Percentiles rank a stretch among this genome's conserved stretches.
Evolutionary conservation across 768 basidiomycete genomes (phyloP).

Genomic region (Pleurotus salmoneostramineus): DNA sequence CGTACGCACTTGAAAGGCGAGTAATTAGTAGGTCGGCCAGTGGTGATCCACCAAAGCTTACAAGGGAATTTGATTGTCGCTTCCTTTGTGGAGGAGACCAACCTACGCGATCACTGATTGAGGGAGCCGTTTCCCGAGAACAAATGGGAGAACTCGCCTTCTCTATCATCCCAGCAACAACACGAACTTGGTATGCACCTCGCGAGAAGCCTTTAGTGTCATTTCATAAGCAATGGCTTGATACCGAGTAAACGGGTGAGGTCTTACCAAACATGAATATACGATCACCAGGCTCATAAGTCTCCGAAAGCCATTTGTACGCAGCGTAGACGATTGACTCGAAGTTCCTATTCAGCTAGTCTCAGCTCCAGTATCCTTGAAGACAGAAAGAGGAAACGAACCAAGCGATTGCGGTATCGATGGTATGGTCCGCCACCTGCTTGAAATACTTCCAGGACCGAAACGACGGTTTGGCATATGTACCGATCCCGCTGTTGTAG

Average conservation of each 20-base stretch:
- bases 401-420: slow-evolving; percentile 33
- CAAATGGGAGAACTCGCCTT: slow-evolving; percentile 23
- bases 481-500: too few species aligned
- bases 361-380: too few species aligned
- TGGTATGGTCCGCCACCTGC: too few species aligned
- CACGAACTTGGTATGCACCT: slow-evolving; percentile 43
- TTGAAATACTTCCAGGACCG: too few species aligned
- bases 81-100: slow-evolving; percentile 35
- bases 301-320: slow-evolving; percentile 38
- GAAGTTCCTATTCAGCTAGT: slow-evolving; percentile 31
- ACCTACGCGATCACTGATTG: slow-evolving; percentile 23
- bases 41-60: slow-evolving; percentile 7
- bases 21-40: neutral
- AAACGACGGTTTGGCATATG: too few species aligned
- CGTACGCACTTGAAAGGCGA: slow-evolving; percentile 25
- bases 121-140: neutral
- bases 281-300: slow-evolving; percentile 31
- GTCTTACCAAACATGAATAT: slow-evolving; percentile 37
- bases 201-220: slow-evolving; percentile 50
- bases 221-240: too few species aligned
- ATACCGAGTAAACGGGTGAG: neutral
- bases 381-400: too few species aligned
- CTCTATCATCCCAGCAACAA: slow-evolving; percentile 39
- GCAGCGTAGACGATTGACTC: slow-evolving; percentile 28
- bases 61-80: slow-evolving; percentile 36